Percentiles rank a stretch among this genome's conserved stretches.
Evolutionary conservation across 2,329 filamentous ascomycete species (phyloP).

Genomic region (Epichloe sylvatica): DNA sequence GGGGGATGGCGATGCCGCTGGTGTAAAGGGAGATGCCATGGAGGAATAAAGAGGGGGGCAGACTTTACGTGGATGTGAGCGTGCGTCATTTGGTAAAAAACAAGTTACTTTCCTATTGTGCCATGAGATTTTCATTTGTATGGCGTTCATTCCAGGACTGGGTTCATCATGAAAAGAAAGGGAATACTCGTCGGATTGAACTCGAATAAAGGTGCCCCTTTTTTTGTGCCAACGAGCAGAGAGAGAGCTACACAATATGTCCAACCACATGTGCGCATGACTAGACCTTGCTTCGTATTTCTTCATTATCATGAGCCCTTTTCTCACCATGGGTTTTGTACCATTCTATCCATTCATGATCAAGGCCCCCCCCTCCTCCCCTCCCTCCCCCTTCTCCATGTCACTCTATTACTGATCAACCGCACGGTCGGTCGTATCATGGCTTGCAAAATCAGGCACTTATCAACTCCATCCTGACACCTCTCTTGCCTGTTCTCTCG

Average conservation of each 20-base stretch:
- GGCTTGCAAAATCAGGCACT: neutral
- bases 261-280: too few relatives aligned
- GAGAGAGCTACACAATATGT: too few relatives aligned
- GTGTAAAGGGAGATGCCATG: constrained; percentile 32
- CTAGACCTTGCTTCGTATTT: too few relatives aligned
- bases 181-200: neutral
- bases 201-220: neutral
- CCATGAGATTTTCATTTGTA: neutral
- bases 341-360: too few relatives aligned
- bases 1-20: constrained; percentile 44
- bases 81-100: neutral
- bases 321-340: too few relatives aligned
- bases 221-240: neutral
- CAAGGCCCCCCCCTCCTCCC: too few relatives aligned
- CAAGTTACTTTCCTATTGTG: neutral
- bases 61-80: too few relatives aligned
- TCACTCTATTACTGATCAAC: too few relatives aligned
- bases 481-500: constrained; percentile 89
- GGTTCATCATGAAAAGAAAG: neutral
- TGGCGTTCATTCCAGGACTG: constrained; percentile 1
- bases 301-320: too few relatives aligned
- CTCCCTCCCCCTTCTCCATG: too few relatives aligned
- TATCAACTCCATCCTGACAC: constrained; percentile 59
- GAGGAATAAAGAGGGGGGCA: constrained; percentile 26
- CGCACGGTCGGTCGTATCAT: too few relatives aligned